Evolutionary conservation across 495 filamentous ascomycete genomes (phyloP).

Genomic region (Neurospora tetraspora): DNA sequence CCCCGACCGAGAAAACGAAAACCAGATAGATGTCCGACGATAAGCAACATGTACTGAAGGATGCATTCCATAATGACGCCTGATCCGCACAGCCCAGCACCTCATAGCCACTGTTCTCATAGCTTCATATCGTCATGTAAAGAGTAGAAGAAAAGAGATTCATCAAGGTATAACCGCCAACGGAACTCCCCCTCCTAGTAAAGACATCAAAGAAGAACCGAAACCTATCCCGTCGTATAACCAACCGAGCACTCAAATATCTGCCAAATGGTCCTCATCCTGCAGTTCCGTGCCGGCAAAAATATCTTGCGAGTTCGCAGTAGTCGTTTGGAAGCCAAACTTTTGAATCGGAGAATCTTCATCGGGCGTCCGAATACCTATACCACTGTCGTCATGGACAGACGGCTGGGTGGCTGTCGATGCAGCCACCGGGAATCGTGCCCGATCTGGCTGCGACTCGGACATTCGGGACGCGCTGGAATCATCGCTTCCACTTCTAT

Average conservation of each 20-base stretch:
- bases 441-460: slow-evolving; percentile 31
- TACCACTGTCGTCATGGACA: slow-evolving; percentile 59
- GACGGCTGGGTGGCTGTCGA: slow-evolving; percentile 20
- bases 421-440: slow-evolving; percentile 29
- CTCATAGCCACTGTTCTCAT: not conserved
- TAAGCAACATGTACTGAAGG: not conserved
- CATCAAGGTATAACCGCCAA: not conserved
- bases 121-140: not conserved
- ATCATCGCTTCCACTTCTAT: slow-evolving; percentile 36
- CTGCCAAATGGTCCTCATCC: slow-evolving; percentile 5
- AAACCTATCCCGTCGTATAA: not conserved
- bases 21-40: not conserved
- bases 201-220: not conserved
- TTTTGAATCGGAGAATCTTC: slow-evolving; percentile 47
- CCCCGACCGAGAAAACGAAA: not conserved
- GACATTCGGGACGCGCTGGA: slow-evolving; percentile 24
- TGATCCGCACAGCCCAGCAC: not conserved
- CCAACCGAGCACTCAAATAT: slow-evolving; percentile 5
- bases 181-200: not conserved
- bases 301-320: slow-evolving; percentile 15
- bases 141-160: not conserved
- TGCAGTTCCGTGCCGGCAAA: slow-evolving; percentile 21
- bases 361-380: slow-evolving; percentile 53
- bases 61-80: not conserved
- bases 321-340: slow-evolving; percentile 29